Base-by-base conservation (phyloP, 2,329 filamentous ascomycete genomes). In the Acrodontium crateriforme region DNA sequence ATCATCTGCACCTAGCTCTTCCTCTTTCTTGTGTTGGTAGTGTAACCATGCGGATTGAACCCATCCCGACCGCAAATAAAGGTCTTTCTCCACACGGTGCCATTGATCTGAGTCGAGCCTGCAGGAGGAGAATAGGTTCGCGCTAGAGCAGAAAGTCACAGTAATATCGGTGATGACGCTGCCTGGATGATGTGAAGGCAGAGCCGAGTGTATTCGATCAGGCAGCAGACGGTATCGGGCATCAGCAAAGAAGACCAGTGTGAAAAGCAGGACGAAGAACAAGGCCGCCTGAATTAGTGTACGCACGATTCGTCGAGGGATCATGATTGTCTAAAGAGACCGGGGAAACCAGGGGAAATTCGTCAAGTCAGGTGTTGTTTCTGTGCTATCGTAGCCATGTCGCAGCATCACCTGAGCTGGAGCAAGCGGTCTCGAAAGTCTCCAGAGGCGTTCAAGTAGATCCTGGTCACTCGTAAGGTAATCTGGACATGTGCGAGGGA, bases 81-180 rank as follows among this genome's bases (percentile, higher is more conserved):
- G 67, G 49, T 94, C 83, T 58, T 93, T 94, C 40, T 92, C 79
- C 37, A 94, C 63, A 26, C 80, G 77, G 42, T 82, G 74, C 85
- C 85, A 94, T 37, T 69, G 62, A 23, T 71, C 59, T 19, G 65
- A 55, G 46, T 89, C 77, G 37, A 89, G 69, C 37, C 73, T 74
- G 59, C 45, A 49, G 9, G 32, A 38, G 10, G 43, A 46, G 16
- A 55, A 42, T 4, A 59, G 60, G 28, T 85, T 89, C 28, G 89
- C 45, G 9, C 67, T 67, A 6, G 78, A 82, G 57, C 85, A 94
- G 28, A 68, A 76, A 11, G 71, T 68, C 38, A 93, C 67, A 18
- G 75, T 80, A 34, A 93, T 66, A 57, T 94, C 85, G 49, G 82
- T 92, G 45, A 93, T 72, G 46, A 92, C 74, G 34, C 78, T 69